Evolutionary conservation across 495 filamentous ascomycete species (phyloP).

Genomic region (Penicillium atrosanguineum): DNA sequence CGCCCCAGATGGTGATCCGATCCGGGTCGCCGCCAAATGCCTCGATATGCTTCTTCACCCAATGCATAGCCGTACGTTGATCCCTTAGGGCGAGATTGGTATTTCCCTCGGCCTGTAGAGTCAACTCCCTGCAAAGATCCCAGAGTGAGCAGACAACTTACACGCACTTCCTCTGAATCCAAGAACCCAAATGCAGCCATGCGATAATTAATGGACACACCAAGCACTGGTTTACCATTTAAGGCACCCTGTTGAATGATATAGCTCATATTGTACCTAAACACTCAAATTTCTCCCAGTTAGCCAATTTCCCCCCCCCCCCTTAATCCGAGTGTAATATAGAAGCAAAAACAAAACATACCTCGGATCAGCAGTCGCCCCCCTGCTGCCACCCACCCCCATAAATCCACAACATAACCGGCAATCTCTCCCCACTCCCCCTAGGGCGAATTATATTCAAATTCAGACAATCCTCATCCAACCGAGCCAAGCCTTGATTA

Average conservation of each 20-base stretch:
- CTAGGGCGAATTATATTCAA: slow-evolving; percentile 61
- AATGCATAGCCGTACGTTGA: slow-evolving; percentile 47
- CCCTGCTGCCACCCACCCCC: slow-evolving; percentile 55
- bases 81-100: slow-evolving; percentile 52
- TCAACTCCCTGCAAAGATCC: neutral
- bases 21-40: slow-evolving; percentile 55
- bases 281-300: neutral
- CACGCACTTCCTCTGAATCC: slow-evolving; percentile 47
- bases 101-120: slow-evolving; percentile 36
- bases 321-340: too few species aligned
- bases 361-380: slow-evolving; percentile 38
- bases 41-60: slow-evolving; percentile 51
- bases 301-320: neutral
- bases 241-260: slow-evolving; percentile 31
- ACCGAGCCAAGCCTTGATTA: slow-evolving; percentile 19
- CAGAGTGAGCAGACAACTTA: slow-evolving; percentile 6
- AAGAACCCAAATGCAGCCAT: slow-evolving; percentile 71
- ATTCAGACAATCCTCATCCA: slow-evolving; percentile 62
- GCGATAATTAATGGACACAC: slow-evolving; percentile 75
- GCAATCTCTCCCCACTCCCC: slow-evolving; percentile 49
- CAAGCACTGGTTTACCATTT: slow-evolving; percentile 58
- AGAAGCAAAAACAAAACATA: slow-evolving; percentile 15
- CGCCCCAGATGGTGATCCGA: slow-evolving; percentile 68
- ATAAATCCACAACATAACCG: slow-evolving; percentile 66
- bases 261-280: slow-evolving; percentile 39